Base-by-base conservation (phyloP, 768 basidiomycete genomes). In the Gloeopeniophorella convolvens region DNA sequence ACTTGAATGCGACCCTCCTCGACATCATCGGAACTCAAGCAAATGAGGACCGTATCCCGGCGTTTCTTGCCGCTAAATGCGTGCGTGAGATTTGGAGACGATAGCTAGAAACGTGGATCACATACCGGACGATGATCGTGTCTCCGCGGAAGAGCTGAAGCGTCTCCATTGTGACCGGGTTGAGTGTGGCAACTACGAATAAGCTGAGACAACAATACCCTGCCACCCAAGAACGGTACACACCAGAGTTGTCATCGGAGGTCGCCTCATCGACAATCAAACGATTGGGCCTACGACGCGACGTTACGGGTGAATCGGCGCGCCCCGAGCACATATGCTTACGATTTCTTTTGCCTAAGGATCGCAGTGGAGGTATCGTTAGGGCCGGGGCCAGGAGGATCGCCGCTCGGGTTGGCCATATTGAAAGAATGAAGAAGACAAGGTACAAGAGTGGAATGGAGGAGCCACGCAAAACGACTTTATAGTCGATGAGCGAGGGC, bases 1-100 rank as follows among this genome's bases (percentile, higher is more conserved):
- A 99, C 73, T 62, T 96, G 94, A 56, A 99, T 94, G 66, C 90
- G 89, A 50, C 96, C 95, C 69, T 98, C 96, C 61, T 97, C 96
- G 54, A 98, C 90, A 55, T 95, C 91, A 62, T 98, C 96, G 33
- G 88, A 89, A 63, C 86, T 88, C 63, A 99, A 69, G 63, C 93
- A 96, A 66, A 98, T 98, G 55, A 99, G 83, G 35, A 99, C 96
- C 7, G 95, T 97, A 62, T 98, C 94, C 61, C 87, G 84, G 63
- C 96, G 84, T 75, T 96, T 94, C 80, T 98, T 98, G 40, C 96
- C 95, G 54, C 94, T 93, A 43, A 15, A 36, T 53, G 31, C 26
- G 49, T 7, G 18, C 3, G 9, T 45, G 4, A 30, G 41, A n/a
- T 20, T 28, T 16, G 32, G 28, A 4, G 32, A 10, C 6, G 28